Evolutionary conservation across 2,329 filamentous ascomycete genomes (phyloP).

Genomic region (Zalaria sp.): DNA sequence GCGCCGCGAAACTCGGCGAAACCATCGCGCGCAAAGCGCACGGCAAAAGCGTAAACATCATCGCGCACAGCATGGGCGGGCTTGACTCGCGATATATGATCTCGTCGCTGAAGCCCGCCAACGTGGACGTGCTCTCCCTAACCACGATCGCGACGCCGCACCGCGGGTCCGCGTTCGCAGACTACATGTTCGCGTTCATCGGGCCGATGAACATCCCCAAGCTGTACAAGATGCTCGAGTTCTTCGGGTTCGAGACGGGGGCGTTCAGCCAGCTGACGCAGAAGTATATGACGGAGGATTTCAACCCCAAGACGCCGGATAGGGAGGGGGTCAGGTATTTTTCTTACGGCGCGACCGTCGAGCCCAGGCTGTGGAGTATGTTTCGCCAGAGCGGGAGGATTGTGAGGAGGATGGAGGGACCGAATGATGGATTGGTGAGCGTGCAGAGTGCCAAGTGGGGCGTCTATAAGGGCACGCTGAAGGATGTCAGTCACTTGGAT

Average conservation of each 20-base stretch:
- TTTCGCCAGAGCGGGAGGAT: conserved; percentile 44
- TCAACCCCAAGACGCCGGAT: conserved; percentile 46
- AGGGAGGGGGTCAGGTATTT: conserved; percentile 42
- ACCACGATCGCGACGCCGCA: conserved; percentile 51
- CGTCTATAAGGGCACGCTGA: conserved; percentile 46
- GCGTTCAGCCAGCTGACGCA: conserved; percentile 49
- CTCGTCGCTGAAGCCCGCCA: conserved; percentile 39
- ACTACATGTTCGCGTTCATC: conserved; percentile 45
- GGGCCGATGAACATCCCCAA: conserved; percentile 38
- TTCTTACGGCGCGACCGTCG: conserved; percentile 46
- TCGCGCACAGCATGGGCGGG: conserved; percentile 50
- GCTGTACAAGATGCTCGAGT: conserved; percentile 40
- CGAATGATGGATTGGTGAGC: conserved; percentile 52
- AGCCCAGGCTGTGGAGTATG: conserved; percentile 41
- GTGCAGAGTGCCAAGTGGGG: conserved; percentile 48
- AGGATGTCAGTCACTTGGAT: conserved; percentile 50
- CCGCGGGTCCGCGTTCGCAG: conserved; percentile 46
- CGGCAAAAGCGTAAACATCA: conserved; percentile 48
- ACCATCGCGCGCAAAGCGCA: conserved; percentile 38
- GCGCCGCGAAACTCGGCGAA: conserved; percentile 38
- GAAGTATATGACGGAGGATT: conserved; percentile 41
- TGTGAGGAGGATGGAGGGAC: conserved; percentile 38
- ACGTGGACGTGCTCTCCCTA: conserved; percentile 62
- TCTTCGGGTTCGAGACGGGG: conserved; percentile 41
- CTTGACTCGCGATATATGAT: conserved; percentile 53